Percentiles rank a stretch among this genome's conserved stretches.
Evolutionary conservation across 129 eudicot genomes (phyloP).

Genomic region (Artemisia annua): DNA sequence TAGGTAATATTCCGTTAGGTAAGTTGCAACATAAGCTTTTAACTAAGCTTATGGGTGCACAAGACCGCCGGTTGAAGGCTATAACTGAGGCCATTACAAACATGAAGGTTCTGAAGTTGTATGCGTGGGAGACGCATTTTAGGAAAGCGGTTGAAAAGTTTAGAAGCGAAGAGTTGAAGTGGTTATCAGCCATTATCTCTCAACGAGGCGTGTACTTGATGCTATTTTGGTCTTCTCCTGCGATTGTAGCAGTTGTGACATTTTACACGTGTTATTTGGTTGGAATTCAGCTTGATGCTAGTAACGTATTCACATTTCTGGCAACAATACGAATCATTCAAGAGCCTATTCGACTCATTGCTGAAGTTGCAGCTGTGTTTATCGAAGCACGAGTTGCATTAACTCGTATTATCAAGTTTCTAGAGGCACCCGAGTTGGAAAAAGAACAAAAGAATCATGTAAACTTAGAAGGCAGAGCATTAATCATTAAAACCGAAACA

Average conservation of each 20-base stretch:
- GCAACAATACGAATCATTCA: conserved; percentile 60
- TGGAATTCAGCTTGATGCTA: conserved; percentile 36
- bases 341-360: conserved; percentile 50
- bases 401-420: conserved; percentile 51
- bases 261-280: conserved; percentile 52
- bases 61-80: conserved; percentile 55
- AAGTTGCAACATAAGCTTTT: conserved; percentile 49
- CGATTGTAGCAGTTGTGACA: conserved; percentile 40
- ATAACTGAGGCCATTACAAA: conserved; percentile 52
- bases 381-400: conserved; percentile 62
- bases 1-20: conserved; percentile 52
- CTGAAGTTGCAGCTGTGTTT: conserved; percentile 49
- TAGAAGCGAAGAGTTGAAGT: conserved; percentile 39
- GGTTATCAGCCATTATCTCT: conserved; percentile 35
- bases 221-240: conserved; percentile 56
- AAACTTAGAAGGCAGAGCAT: conserved; percentile 3
- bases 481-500: conserved; percentile 29
- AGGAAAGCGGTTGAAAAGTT: conserved; percentile 34
- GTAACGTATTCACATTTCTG: conserved; percentile 61
- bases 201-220: conserved; percentile 43
- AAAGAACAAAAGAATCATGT: conserved; percentile 18
- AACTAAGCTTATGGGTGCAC: conserved; percentile 54
- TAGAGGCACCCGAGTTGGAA: conserved; percentile 62
- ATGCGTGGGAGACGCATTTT: conserved; percentile 69
- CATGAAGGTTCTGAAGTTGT: conserved; percentile 65